These are phyloP conservation scores for Trichoderma gamsii DNA, from an alignment of 495 filamentous ascomycete genomes.

Conservation along the genomic window DNA sequence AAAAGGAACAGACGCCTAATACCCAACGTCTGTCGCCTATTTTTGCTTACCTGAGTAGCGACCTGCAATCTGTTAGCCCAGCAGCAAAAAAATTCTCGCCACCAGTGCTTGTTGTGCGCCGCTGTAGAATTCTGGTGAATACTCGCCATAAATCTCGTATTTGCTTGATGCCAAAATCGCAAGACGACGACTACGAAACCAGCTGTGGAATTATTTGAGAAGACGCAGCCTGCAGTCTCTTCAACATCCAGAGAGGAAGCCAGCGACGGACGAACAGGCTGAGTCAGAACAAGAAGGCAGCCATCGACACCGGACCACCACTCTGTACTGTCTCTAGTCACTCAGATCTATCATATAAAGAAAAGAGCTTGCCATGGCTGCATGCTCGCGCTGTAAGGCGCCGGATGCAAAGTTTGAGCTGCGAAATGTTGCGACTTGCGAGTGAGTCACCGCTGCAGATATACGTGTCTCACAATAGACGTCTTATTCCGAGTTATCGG, in stretches of 20 bases:
- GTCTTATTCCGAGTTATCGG: not conserved
- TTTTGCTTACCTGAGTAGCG: not conserved
- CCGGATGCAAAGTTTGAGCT: slow-evolving; percentile 5
- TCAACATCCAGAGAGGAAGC: too few relatives aligned
- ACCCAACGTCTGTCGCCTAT: not conserved
- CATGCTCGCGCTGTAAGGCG: slow-evolving; percentile 15
- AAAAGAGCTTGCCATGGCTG: not conserved
- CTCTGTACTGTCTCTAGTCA: too few relatives aligned
- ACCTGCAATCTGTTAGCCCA: not conserved
- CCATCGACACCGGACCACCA: too few relatives aligned
- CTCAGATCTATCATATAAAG: too few relatives aligned
- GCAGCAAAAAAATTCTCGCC: slow-evolving; percentile 1
- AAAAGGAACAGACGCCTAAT: not conserved
- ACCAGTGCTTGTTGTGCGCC: not conserved
- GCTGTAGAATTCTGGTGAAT: too few relatives aligned
- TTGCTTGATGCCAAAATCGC: not conserved
- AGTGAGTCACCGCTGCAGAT: not conserved
- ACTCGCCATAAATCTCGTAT: too few relatives aligned
- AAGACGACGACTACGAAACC: too few relatives aligned
- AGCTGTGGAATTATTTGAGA: too few relatives aligned
- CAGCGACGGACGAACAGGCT: too few relatives aligned
- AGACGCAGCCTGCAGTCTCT: too few relatives aligned
- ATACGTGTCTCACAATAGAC: too few relatives aligned
- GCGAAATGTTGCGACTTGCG: slow-evolving; percentile 7
- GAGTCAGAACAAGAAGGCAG: too few relatives aligned